Evolutionary conservation across 257 asterid species (phyloP).

Genomic region (Nyctanthes arbortristis): DNA sequence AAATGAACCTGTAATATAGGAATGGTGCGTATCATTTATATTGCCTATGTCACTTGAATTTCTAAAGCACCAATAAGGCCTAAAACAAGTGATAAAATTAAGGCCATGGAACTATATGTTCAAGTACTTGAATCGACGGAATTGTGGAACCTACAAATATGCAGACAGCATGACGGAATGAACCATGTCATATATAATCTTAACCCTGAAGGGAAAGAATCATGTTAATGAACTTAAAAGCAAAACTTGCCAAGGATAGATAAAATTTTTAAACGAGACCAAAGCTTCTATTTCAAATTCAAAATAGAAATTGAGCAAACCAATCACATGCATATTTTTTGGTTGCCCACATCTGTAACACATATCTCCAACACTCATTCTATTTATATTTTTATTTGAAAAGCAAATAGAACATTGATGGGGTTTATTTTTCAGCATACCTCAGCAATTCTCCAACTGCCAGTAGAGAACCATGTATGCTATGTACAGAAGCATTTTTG

Average conservation of each 20-base stretch:
- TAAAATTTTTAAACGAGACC: slow-evolving; percentile 2
- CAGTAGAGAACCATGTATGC: slow-evolving; percentile 98
- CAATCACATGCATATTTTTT: too few relatives aligned
- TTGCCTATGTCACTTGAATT: neutral
- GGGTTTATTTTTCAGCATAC: slow-evolving; percentile 50
- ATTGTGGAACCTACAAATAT: slow-evolving; percentile 7
- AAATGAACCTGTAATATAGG: slow-evolving; percentile 7
- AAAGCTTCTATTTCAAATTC: slow-evolving; percentile 21
- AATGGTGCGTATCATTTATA: neutral
- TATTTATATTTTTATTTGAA: too few relatives aligned
- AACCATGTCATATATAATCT: slow-evolving; percentile 16
- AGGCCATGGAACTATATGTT: neutral
- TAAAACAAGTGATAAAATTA: neutral
- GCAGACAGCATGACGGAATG: neutral
- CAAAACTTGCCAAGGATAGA: slow-evolving; percentile 3
- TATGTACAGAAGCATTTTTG: slow-evolving; percentile 85
- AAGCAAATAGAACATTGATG: too few relatives aligned
- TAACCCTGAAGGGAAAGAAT: neutral
- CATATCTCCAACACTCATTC: too few relatives aligned
- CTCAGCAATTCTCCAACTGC: slow-evolving; percentile 99
- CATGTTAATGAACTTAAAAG: neutral
- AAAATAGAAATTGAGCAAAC: too few relatives aligned
- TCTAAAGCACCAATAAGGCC: neutral
- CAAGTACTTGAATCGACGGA: slow-evolving; percentile 1
- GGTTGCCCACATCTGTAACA: too few relatives aligned